Evolutionary conservation across 352 stramenopile genomes (phyloP).

Genomic region (Pythium sp.): DNA sequence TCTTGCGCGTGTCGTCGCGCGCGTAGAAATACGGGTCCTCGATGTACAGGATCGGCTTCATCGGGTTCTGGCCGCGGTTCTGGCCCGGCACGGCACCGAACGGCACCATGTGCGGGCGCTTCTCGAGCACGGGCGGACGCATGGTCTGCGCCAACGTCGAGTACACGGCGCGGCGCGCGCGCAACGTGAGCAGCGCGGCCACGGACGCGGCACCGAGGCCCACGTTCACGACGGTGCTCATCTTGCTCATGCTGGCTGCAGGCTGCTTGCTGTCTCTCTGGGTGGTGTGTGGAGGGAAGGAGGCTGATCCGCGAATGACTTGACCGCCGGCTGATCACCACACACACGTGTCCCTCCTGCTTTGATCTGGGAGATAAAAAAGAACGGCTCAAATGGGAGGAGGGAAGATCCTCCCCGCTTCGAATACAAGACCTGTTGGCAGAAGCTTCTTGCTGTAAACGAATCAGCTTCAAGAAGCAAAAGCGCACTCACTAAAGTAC

Average conservation of each 20-base stretch:
- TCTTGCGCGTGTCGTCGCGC: slow-evolving; percentile 91
- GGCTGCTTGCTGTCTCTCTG: neutral
- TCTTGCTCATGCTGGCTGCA: slow-evolving; percentile 41
- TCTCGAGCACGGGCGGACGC: slow-evolving; percentile 58
- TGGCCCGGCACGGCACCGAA: slow-evolving; percentile 76
- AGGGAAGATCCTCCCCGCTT: neutral
- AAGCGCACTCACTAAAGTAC: neutral
- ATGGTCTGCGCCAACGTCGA: slow-evolving; percentile 41
- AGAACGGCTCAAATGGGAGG: neutral
- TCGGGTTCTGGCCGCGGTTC: slow-evolving; percentile 81
- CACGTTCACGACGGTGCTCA: slow-evolving; percentile 43
- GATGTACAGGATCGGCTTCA: slow-evolving; percentile 88
- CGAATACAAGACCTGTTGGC: neutral
- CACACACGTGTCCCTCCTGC: neutral
- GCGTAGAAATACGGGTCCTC: slow-evolving; percentile 96
- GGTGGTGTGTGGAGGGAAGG: neutral
- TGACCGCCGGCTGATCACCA: neutral
- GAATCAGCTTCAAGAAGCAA: neutral
- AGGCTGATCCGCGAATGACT: neutral
- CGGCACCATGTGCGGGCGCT: slow-evolving; percentile 76
- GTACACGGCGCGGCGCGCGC: slow-evolving; percentile 57
- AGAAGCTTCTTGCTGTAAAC: neutral
- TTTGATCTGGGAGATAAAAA: neutral
- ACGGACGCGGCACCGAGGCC: slow-evolving; percentile 52
- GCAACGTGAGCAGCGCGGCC: slow-evolving; percentile 58